A percentile compares a stretch with the other conserved stretches of the same genome.
phyloP scores from a whole-genome alignment of 2,329 filamentous ascomycete species.

The Fusarium begoniae region DNA sequence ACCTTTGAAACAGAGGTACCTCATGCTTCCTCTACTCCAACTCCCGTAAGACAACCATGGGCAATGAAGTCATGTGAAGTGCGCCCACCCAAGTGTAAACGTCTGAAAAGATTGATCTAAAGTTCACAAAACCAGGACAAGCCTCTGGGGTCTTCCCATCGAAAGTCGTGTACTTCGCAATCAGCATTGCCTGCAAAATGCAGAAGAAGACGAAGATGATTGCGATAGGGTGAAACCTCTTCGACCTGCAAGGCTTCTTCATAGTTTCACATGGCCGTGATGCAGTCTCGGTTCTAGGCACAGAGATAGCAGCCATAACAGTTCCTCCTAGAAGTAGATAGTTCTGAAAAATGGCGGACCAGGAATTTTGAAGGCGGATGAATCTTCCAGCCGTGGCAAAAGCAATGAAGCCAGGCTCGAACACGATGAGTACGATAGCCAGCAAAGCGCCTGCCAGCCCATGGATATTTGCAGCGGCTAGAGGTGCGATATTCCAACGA shows the following conservation, averaged over 20 bases:
- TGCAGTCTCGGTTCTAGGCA: neutral
- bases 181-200: slow-evolving; percentile 21
- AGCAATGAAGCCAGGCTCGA: neutral
- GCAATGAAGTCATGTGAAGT: slow-evolving; percentile 17
- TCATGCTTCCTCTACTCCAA: neutral
- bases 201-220: slow-evolving; percentile 7
- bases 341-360: neutral
- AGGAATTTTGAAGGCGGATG: neutral
- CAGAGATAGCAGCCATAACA: neutral
- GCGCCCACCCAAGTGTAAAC: slow-evolving; percentile 26
- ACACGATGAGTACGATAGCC: neutral
- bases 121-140: slow-evolving; percentile 34
- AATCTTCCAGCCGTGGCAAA: neutral
- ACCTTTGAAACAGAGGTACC: neutral
- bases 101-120: slow-evolving; percentile 22
- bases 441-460: neutral
- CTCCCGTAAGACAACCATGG: slow-evolving; percentile 16
- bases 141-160: neutral
- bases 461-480: neutral
- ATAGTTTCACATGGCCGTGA: neutral
- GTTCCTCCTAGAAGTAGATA: slow-evolving; percentile 13
- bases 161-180: slow-evolving; percentile 17
- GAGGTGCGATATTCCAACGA: neutral
- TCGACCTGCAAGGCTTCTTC: neutral
- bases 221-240: neutral